Conservation (phyloP, 2,329 filamentous ascomycete genomes). For the Pseudocercospora ulei region DNA sequence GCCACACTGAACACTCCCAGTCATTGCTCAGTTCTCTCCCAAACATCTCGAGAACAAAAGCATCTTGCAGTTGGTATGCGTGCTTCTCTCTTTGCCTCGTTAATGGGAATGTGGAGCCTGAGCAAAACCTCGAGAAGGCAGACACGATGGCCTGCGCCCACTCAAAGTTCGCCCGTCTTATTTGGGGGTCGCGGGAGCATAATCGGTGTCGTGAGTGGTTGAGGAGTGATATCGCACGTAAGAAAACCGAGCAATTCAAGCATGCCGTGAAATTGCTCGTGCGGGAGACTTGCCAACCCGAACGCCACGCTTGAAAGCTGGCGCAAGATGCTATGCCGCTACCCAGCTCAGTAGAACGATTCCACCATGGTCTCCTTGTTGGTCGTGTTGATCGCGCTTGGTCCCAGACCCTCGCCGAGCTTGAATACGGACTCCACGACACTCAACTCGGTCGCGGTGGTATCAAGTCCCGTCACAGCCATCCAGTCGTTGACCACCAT, state of each 20-base stretch:
- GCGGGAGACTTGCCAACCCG: constrained; percentile 8
- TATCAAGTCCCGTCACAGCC: constrained; percentile 88
- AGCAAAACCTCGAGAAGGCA: no score
- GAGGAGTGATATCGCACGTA: no score
- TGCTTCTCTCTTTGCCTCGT: no score
- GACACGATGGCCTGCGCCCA: no score
- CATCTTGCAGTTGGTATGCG: no score
- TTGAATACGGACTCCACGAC: constrained; percentile 95
- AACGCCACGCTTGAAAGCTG: constrained; percentile 19
- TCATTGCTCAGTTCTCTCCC: neutral
- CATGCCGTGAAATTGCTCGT: no score
- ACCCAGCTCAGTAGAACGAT: constrained; percentile 78
- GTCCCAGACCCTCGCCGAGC: constrained; percentile 68
- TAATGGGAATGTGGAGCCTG: no score
- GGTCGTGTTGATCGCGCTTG: constrained; percentile 66
- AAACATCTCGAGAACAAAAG: no score
- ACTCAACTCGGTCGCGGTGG: constrained; percentile 92
- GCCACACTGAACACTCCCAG: neutral
- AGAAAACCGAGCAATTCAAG: no score
- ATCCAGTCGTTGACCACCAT: constrained; percentile 99
- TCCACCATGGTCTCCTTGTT: constrained; percentile 99
- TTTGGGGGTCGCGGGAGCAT: no score
- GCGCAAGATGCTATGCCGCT: neutral
- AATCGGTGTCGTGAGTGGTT: no score
- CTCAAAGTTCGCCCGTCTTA: no score